A percentile compares a stretch with the other conserved stretches of the same genome.
phyloP scores from a whole-genome alignment of 2,329 filamentous ascomycete genomes.

The Fusarium sp. region DNA sequence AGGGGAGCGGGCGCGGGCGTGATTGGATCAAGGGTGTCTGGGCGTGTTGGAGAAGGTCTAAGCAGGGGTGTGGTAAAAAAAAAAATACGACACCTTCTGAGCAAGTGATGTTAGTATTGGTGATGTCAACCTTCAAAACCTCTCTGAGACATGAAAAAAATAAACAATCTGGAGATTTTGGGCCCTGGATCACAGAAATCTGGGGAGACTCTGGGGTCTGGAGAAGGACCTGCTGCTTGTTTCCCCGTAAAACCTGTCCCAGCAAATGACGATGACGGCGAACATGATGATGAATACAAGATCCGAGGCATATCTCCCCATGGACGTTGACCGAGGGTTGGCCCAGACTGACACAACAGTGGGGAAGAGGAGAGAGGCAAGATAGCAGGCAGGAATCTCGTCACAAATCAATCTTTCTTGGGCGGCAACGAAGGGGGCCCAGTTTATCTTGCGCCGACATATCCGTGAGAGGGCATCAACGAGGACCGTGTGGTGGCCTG shows the following conservation, averaged over 20 bases:
- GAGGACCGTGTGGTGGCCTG: background rate
- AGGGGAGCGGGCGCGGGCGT: slow-evolving; percentile 13
- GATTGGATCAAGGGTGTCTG: slow-evolving; percentile 13
- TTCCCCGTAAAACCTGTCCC: slow-evolving; percentile 19
- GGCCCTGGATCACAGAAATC: slow-evolving; percentile 15
- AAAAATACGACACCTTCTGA: background rate
- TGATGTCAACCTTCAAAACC: background rate
- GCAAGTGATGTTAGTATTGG: background rate
- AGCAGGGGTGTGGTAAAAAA: slow-evolving; percentile 16
- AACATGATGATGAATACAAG: slow-evolving; percentile 10
- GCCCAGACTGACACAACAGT: slow-evolving; percentile 7
- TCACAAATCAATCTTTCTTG: slow-evolving; percentile 16
- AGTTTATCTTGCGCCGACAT: slow-evolving; percentile 31
- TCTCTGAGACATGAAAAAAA: slow-evolving; percentile 4
- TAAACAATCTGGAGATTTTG: slow-evolving; percentile 33
- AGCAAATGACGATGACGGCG: slow-evolving; percentile 14
- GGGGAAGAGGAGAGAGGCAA: slow-evolving; percentile 11
- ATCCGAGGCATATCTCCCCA: background rate
- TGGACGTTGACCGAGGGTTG: slow-evolving; percentile 34
- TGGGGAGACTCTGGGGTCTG: slow-evolving; percentile 37
- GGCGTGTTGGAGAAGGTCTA: slow-evolving; percentile 28
- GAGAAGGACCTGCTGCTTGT: slow-evolving; percentile 14
- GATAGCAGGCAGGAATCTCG: slow-evolving; percentile 20
- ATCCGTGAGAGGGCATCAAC: slow-evolving; percentile 11
- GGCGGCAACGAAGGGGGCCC: slow-evolving; percentile 15